These are phyloP conservation scores for Fusarium duplospermum DNA, from an alignment of 2,329 filamentous ascomycete genomes.

Conservation along the genomic window DNA sequence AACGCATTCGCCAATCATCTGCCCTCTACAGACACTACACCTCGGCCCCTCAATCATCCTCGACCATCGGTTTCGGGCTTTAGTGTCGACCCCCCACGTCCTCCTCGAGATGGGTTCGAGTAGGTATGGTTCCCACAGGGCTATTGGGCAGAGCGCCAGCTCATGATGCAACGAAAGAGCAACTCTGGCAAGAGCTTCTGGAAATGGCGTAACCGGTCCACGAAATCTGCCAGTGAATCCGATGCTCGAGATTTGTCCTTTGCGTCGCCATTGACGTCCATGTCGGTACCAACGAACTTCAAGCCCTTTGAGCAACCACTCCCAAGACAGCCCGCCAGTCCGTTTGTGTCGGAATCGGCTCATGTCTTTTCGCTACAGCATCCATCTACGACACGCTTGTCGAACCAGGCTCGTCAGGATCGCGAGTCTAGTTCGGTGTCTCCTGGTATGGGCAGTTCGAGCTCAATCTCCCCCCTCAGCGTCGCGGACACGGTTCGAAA, in stretches of 20 bases:
- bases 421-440: slow-evolving; percentile 14
- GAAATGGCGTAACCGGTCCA: slow-evolving; percentile 56
- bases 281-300: slow-evolving; percentile 26
- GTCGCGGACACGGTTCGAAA: neutral
- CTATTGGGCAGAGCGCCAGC: slow-evolving; percentile 71
- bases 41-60: slow-evolving; percentile 1
- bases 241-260: slow-evolving; percentile 37
- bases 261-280: slow-evolving; percentile 42
- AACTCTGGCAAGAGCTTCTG: slow-evolving; percentile 51
- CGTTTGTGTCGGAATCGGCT: slow-evolving; percentile 60
- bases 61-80: slow-evolving; percentile 30
- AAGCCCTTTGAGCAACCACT: slow-evolving; percentile 21
- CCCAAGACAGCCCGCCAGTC: slow-evolving; percentile 48
- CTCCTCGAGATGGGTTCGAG: slow-evolving; percentile 65
- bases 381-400: slow-evolving; percentile 26
- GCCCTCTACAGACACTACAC: slow-evolving; percentile 4
- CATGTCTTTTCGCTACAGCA: slow-evolving; percentile 61
- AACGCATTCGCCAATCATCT: slow-evolving; percentile 11
- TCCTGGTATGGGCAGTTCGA: slow-evolving; percentile 1
- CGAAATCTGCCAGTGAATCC: slow-evolving; percentile 51
- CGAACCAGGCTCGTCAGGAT: slow-evolving; percentile 11
- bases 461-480: slow-evolving; percentile 22
- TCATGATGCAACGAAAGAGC: slow-evolving; percentile 45
- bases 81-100: slow-evolving; percentile 64
- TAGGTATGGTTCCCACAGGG: slow-evolving; percentile 74